Evolutionary conservation across 2,329 filamentous ascomycete genomes (phyloP), one percentile per base, ranked within the genome.

Genomic region (Microdochium paspali): DNA sequence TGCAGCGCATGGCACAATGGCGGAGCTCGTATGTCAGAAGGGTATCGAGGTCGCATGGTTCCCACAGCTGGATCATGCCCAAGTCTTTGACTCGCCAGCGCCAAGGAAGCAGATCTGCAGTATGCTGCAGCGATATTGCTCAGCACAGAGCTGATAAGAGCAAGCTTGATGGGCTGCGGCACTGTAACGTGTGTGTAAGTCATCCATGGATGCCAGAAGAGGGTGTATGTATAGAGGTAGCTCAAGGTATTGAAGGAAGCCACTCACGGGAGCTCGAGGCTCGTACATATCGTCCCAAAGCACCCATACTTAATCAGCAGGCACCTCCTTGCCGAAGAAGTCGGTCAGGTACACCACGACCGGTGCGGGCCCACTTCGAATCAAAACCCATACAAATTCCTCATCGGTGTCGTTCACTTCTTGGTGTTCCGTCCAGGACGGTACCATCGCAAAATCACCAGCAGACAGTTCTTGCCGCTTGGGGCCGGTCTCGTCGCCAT

Each of bases 371-470:
- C 82, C 84, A 53, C 76, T 80, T 21, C 82, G 73, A 4, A 80
- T 78, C 42, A 87, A 74, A 10, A 85, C 73, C 79, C 82, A 85
- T 31, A 80, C 74, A 2, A 84, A 66, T 26, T 77, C 72, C 2
- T 61, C 61, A 40, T 81, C 77, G 1, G 74, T 74, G 31, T 85
- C 76, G 55, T 88, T 88, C 20, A 82, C 68, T 47, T 83, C 74
- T 60, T 87, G 82, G 63, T 88, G 82, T 60, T 88, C 83, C 0
- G 79, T 78, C 71, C 76, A 86, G 0, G 82, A 77, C 0, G 84
- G 84, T 12, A 88, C 75, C 47, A 86, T 72, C 3, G 82, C 82
- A 61, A 85, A 88, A 60, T 87, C 84, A 0, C 85, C 84, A 0
- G 78, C 70, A 1, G 63, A 62, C 6, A 89, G 69, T 18, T 76